Evolutionary conservation across 1,284 basidiomycete genomes (phyloP).

Genomic region (Marasmius oreades): DNA sequence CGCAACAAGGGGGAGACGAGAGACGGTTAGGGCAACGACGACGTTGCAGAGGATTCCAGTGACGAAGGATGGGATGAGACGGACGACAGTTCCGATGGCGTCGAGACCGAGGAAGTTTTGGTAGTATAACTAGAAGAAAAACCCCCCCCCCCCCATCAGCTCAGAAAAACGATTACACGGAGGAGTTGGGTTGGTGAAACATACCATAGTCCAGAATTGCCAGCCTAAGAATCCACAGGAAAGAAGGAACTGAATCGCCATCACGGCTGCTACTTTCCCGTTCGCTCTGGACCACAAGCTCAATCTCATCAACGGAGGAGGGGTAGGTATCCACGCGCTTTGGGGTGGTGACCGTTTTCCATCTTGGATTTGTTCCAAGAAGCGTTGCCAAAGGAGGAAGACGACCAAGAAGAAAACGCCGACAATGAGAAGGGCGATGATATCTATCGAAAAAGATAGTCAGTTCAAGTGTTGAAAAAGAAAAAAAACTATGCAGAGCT

Average conservation of each 20-base stretch:
- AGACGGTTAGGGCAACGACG: constrained; percentile 60
- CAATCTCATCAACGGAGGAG: constrained; percentile 68
- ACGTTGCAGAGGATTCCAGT: constrained; percentile 69
- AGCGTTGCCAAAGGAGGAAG: constrained; percentile 71
- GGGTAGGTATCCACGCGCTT: constrained; percentile 31
- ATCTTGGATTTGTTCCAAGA: constrained; percentile 46
- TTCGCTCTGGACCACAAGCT: constrained; percentile 64
- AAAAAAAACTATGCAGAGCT: not conserved
- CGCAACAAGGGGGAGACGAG: constrained; percentile 50
- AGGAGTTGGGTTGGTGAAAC: constrained; percentile 11
- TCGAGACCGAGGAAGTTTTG: constrained; percentile 54
- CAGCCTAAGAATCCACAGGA: constrained; percentile 64
- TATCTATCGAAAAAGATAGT: constrained; percentile 33
- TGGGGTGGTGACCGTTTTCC: constrained; percentile 29
- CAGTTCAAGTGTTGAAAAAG: not conserved
- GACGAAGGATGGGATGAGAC: constrained; percentile 75
- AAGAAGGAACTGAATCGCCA: constrained; percentile 64
- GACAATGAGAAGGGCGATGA: constrained; percentile 60
- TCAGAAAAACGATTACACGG: too few relatives aligned
- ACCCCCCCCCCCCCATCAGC: too few relatives aligned
- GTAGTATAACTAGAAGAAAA: constrained; percentile 51
- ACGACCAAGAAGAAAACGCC: constrained; percentile 55
- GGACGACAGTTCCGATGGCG: constrained; percentile 69
- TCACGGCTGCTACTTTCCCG: constrained; percentile 64
- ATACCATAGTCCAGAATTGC: constrained; percentile 53